A percentile compares a stretch with the other conserved stretches of the same genome.
These are phyloP conservation scores for Adansonia rubrostipa DNA, from an alignment of 441 rosid species.

Conservation along the genomic window DNA sequence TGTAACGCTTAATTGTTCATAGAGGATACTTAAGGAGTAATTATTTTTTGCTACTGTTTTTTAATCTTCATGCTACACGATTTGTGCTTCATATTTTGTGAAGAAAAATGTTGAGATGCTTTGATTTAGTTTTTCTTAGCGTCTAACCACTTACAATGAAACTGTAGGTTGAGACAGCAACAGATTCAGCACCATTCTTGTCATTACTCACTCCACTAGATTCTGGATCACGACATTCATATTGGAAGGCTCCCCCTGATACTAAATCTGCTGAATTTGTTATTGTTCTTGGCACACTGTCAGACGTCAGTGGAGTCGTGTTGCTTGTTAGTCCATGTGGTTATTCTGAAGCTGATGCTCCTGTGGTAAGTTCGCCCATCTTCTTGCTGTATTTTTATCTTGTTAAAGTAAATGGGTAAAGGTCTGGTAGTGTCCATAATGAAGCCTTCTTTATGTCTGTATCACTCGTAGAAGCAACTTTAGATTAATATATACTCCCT, in stretches of 20 bases:
- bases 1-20: neutral
- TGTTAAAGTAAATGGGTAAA: slow-evolving; percentile 21
- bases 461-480: slow-evolving; percentile 20
- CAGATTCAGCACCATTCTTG: slow-evolving; percentile 78
- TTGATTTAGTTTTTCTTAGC: slow-evolving; percentile 25
- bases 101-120: slow-evolving; percentile 17
- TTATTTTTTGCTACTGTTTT: neutral
- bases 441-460: neutral
- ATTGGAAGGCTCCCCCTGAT: slow-evolving; percentile 91
- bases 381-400: slow-evolving; percentile 33
- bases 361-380: slow-evolving; percentile 60
- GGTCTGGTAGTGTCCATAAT: slow-evolving; percentile 1
- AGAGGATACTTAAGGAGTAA: neutral
- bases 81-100: slow-evolving; percentile 13
- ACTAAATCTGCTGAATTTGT: slow-evolving; percentile 64
- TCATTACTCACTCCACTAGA: slow-evolving; percentile 78
- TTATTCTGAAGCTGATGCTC: slow-evolving; percentile 84
- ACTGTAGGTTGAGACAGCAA: slow-evolving; percentile 83
- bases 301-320: slow-evolving; percentile 85
- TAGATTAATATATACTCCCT: neutral
- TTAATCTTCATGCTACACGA: slow-evolving; percentile 17
- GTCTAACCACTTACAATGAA: slow-evolving; percentile 31
- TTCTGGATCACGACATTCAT: slow-evolving; percentile 57
- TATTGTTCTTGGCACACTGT: slow-evolving; percentile 68
- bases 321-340: slow-evolving; percentile 94